phyloP scores from a whole-genome alignment of 345 rosid genomes.

The Sonneratia alba region DNA sequence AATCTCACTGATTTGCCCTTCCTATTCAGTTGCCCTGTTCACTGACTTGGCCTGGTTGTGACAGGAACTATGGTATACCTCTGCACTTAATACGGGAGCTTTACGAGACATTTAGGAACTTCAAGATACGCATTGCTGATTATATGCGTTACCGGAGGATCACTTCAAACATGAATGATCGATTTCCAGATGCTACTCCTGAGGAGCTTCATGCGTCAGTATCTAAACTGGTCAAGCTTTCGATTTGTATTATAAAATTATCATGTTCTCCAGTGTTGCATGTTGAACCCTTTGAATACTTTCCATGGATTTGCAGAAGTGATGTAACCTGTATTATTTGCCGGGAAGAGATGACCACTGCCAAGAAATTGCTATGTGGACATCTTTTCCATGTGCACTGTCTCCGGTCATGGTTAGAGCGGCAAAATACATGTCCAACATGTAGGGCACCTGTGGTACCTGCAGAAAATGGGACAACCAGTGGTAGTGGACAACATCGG shows the following conservation, averaged over 20 bases:
- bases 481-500: slow-evolving; percentile 53
- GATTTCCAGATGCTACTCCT: slow-evolving; percentile 84
- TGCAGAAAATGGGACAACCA: slow-evolving; percentile 50
- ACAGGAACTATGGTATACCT: slow-evolving; percentile 94
- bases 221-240: background rate
- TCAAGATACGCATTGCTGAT: slow-evolving; percentile 86
- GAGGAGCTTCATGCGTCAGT: slow-evolving; percentile 84
- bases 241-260: background rate
- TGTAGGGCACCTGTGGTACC: slow-evolving; percentile 90
- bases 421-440: slow-evolving; percentile 95
- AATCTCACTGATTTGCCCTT: background rate
- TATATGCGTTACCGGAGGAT: slow-evolving; percentile 82
- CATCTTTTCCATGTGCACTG: slow-evolving; percentile 95
- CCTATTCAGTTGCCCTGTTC: background rate
- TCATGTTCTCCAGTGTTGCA: background rate
- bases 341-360: slow-evolving; percentile 96
- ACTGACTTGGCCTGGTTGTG: slow-evolving; percentile 6
- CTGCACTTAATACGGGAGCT: slow-evolving; percentile 91
- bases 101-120: slow-evolving; percentile 92
- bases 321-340: slow-evolving; percentile 94
- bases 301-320: slow-evolving; percentile 46
- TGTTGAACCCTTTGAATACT: slow-evolving; percentile 1
- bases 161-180: slow-evolving; percentile 96
- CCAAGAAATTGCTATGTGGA: slow-evolving; percentile 86
- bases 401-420: slow-evolving; percentile 93